Conservation (phyloP, 177 flowering plant species). For the Vitis hybrid region DNA sequence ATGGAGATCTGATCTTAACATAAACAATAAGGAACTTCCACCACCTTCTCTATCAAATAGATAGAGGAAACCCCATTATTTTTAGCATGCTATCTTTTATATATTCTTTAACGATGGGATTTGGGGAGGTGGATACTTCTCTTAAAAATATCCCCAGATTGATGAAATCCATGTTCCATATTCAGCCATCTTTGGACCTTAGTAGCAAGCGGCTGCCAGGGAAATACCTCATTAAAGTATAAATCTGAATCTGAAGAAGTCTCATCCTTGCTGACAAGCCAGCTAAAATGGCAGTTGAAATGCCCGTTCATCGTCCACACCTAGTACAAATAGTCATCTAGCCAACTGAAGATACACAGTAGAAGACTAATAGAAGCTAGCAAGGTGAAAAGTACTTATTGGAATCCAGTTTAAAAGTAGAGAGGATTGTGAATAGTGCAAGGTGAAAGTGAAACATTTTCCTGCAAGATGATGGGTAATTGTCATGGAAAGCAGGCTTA, state of each 20-base stretch:
- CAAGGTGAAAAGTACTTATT: not conserved
- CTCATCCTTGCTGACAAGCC: slow-evolving; percentile 7
- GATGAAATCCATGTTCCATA: slow-evolving; percentile 21
- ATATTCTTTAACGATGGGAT: not conserved
- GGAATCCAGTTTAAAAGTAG: not conserved
- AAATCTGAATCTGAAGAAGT: not conserved
- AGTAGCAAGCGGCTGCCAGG: slow-evolving; percentile 9
- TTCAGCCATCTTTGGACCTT: slow-evolving; percentile 14
- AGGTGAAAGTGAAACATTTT: slow-evolving; percentile 6
- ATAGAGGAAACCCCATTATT: not conserved
- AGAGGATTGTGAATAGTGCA: not conserved
- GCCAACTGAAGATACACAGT: not conserved
- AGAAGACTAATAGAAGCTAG: not conserved
- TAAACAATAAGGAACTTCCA: not conserved
- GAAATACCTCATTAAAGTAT: not conserved
- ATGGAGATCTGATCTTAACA: not conserved
- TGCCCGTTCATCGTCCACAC: not conserved
- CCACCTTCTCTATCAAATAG: not conserved
- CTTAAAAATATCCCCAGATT: slow-evolving; percentile 4
- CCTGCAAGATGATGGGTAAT: slow-evolving; percentile 10
- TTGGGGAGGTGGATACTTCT: slow-evolving; percentile 4
- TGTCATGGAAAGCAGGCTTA: slow-evolving; percentile 19
- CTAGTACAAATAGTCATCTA: not conserved
- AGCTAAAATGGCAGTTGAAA: slow-evolving; percentile 1
- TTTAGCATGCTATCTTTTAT: not conserved